A percentile compares a stretch with the other conserved stretches of the same genome.
Conservation (phyloP, 2,329 filamentous ascomycete species). For the Penicillium sp. region DNA sequence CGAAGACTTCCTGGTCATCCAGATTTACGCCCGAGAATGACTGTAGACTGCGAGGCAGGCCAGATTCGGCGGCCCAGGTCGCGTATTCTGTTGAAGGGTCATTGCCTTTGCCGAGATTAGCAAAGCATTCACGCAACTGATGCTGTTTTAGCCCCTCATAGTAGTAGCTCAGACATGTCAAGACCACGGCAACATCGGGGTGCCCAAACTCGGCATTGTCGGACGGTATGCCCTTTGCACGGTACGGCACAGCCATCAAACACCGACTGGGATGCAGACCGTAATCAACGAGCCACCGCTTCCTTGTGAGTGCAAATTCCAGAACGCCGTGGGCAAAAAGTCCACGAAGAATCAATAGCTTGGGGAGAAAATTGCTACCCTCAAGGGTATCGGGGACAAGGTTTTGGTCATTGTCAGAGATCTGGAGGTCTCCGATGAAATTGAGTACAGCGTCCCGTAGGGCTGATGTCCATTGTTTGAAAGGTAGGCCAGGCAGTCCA, state of each 20-base stretch:
- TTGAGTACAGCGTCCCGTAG: too few species aligned
- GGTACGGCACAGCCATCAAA: constrained; percentile 63
- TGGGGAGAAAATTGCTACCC: constrained; percentile 2
- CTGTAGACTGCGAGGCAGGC: too few species aligned
- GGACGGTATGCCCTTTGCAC: constrained; percentile 65
- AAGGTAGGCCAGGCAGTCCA: too few species aligned
- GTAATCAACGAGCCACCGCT: not conserved
- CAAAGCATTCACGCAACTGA: not conserved
- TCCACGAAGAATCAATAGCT: constrained; percentile 54
- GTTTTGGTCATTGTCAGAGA: too few species aligned
- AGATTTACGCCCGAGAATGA: too few species aligned
- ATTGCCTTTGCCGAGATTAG: not conserved
- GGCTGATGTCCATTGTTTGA: too few species aligned
- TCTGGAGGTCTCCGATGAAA: too few species aligned
- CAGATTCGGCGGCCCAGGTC: too few species aligned
- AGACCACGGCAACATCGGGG: constrained; percentile 64
- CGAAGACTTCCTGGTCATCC: constrained; percentile 57
- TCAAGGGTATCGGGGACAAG: not conserved
- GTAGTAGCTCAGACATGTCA: constrained; percentile 65
- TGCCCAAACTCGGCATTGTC: constrained; percentile 68
- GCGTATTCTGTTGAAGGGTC: constrained; percentile 47
- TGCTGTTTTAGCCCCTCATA: not conserved
- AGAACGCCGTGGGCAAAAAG: not conserved
- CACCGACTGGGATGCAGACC: not conserved
- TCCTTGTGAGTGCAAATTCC: not conserved